phyloP scores from a whole-genome alignment of 345 rosid species.

The Erucastrum elatum region DNA sequence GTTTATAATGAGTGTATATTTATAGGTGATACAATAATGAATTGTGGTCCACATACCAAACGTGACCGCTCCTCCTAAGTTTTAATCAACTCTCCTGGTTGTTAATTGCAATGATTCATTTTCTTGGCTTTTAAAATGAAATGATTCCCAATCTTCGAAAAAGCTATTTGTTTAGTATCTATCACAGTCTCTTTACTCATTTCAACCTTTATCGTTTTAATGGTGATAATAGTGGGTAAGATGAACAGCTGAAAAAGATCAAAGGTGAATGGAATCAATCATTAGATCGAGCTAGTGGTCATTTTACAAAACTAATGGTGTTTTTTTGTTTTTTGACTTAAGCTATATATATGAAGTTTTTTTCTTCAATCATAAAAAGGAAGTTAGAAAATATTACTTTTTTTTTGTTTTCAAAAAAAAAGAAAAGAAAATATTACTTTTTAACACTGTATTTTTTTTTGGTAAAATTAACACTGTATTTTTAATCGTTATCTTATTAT shows the following conservation, averaged over 20 bases:
- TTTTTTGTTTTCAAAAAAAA: no score
- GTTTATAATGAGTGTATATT: neutral
- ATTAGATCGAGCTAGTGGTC: neutral
- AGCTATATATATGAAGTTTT: no score
- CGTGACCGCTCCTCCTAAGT: slow-evolving; percentile 23
- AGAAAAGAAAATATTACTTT: no score
- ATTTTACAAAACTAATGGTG: no score
- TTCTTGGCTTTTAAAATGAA: slow-evolving; percentile 25
- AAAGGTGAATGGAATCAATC: neutral
- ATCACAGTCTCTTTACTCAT: slow-evolving; percentile 18
- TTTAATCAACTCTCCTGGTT: neutral
- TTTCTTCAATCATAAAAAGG: no score
- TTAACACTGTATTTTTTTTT: no score
- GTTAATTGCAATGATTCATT: slow-evolving; percentile 25
- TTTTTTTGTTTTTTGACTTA: no score
- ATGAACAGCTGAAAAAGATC: neutral
- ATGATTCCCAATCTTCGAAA: slow-evolving; percentile 23
- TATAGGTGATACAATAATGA: slow-evolving; percentile 1
- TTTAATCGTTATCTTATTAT: no score
- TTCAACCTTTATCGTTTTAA: slow-evolving; percentile 4
- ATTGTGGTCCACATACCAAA: slow-evolving; percentile 31
- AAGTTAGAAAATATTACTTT: no score
- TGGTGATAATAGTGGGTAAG: neutral
- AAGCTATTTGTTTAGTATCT: slow-evolving; percentile 17
- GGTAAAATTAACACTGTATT: no score